Evolutionary conservation across 1,284 basidiomycete species (phyloP), one percentile per base, ranked within the genome.

Genomic region (Fistulina hepatica): DNA sequence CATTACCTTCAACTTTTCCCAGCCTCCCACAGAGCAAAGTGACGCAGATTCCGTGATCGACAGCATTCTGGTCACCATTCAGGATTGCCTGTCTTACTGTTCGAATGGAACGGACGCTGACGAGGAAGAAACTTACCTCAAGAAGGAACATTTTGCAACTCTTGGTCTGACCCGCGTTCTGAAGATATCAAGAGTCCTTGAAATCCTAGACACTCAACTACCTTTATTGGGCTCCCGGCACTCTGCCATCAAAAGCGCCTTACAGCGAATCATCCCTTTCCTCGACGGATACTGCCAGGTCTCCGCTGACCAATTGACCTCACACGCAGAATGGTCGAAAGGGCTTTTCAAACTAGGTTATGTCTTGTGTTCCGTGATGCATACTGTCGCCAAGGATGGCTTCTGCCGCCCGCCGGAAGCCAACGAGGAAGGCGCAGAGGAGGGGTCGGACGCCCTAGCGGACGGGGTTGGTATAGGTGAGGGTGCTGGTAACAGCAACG

Each of bases 351-450:
- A 95, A 59, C 68, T 98, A 42, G 69, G 76, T 47, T 84, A 81
- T 50, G 71, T 94, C 25, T 59, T 93, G 23, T 82, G 77, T 48
- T 76, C 80, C 20, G 64, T 90, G 21, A 65, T 92, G 48, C 70
- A 73, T 16, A 79, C 79, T 11, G 61, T 98, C 8, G 79, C 84
- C 2, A 73, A 72, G 35, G 76, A 93, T 53, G 95, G 95, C 4
- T 98, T 97, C 65, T 99, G 92, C 61, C 80, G 81, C 49, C 91
- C 93, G 2, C 71, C 73, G 7, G 88, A 93, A 32, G 49, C 48
- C 17, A 70, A 75, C 17, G 71, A 68, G 23, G 58, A 60, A 5
- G 73, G 69, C 16, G 65, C 64, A 0, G 67, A 61, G 5, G 67
- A 67, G 5, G 69, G 69, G 20, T 67, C 61, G 3, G 67, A 69